Evolutionary conservation across 768 basidiomycete species (phyloP).

Genomic region (Boletus barrowsii): DNA sequence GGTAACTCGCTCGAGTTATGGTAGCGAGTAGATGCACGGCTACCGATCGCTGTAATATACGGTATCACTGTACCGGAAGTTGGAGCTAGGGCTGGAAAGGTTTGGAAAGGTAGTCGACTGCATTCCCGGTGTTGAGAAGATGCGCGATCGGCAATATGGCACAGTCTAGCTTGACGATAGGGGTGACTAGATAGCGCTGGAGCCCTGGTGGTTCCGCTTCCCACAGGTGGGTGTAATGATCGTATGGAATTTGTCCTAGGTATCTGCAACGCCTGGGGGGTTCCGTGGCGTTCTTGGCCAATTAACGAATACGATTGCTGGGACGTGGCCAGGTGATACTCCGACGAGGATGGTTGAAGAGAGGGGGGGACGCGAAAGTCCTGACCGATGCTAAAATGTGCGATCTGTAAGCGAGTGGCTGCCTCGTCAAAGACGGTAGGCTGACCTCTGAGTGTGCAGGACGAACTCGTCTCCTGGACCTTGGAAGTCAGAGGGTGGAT

Average conservation of each 20-base stretch:
- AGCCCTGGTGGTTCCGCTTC: conserved; percentile 3
- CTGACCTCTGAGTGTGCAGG: conserved; percentile 14
- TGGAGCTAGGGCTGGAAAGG: background rate
- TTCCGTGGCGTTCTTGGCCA: background rate
- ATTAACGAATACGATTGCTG: conserved; percentile 6
- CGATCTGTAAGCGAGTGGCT: conserved; percentile 3
- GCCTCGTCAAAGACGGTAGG: conserved; percentile 4
- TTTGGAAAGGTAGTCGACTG: background rate
- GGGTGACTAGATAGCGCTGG: conserved; percentile 10
- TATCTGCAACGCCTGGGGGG: background rate
- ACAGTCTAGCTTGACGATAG: conserved; percentile 15
- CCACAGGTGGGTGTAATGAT: conserved; percentile 3
- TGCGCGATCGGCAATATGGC: conserved; percentile 12
- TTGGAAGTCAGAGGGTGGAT: conserved; percentile 2
- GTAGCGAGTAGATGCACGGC: background rate
- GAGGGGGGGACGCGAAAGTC: background rate
- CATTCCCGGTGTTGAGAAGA: conserved; percentile 3
- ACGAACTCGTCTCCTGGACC: background rate
- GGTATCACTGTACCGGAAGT: background rate
- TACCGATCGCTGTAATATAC: background rate
- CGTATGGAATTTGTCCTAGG: conserved; percentile 1
- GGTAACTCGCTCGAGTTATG: background rate
- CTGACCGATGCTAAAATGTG: conserved; percentile 10
- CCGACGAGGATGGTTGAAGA: background rate
- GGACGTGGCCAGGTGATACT: background rate